A percentile compares a stretch with the other conserved stretches of the same genome.
Evolutionary conservation across 352 stramenopile genomes (phyloP).

Genomic region (Phytopythium mirpurense): DNA sequence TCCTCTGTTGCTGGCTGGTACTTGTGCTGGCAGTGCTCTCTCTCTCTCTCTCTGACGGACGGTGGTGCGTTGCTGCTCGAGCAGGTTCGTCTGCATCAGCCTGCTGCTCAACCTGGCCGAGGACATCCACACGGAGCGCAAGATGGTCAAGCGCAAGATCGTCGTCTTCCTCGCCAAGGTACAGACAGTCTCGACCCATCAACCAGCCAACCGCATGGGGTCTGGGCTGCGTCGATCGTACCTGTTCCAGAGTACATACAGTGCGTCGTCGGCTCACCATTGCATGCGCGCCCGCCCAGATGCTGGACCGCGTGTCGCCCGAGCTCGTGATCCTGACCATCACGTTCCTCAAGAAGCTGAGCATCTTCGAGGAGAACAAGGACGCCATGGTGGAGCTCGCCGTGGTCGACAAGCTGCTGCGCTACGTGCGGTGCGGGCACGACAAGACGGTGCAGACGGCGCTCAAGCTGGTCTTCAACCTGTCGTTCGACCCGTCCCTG

Average conservation of each 20-base stretch:
- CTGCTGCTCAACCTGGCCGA: conserved; percentile 94
- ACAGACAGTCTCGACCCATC: background rate
- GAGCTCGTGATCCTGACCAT: conserved; percentile 89
- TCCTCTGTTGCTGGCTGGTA: background rate
- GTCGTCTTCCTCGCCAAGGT: conserved; percentile 79
- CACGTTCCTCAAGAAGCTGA: conserved; percentile 92
- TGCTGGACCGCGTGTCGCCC: conserved; percentile 84
- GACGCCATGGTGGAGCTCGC: conserved; percentile 84
- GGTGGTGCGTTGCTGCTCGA: too few species aligned
- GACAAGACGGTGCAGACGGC: conserved; percentile 84
- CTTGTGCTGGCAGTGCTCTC: background rate
- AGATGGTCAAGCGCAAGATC: conserved; percentile 95
- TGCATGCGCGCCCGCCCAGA: conserved; percentile 20
- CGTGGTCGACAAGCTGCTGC: conserved; percentile 71
- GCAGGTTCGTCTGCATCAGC: conserved; percentile 86
- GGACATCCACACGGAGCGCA: conserved; percentile 91
- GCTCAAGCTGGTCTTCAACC: conserved; percentile 91
- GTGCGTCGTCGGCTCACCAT: too few species aligned
- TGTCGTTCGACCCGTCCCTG: conserved; percentile 90
- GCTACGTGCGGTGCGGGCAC: conserved; percentile 78
- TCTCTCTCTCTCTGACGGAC: too few species aligned
- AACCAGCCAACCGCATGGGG: too few species aligned
- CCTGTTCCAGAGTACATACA: too few species aligned
- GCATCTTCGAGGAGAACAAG: conserved; percentile 95
- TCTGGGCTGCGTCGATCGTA: too few species aligned